Base-by-base conservation (phyloP, 768 basidiomycete species). In the Nidula microcarpa region DNA sequence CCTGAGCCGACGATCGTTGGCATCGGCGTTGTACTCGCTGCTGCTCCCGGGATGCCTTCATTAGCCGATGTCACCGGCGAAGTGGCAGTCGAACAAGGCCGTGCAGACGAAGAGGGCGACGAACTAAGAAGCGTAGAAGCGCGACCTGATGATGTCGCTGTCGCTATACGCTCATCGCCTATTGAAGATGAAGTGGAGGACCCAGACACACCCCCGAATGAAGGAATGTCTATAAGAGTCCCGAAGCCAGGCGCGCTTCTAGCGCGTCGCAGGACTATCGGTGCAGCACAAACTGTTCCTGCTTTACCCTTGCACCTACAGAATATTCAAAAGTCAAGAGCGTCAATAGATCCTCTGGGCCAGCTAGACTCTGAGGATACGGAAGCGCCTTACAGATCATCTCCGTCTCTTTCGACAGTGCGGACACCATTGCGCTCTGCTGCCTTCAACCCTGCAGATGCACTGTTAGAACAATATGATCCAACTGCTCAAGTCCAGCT, bases 21-120 rank as follows among this genome's bases (percentile, higher is more conserved):
- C 5, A 80, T 98, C 53, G 89, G 92, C 37, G 76, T 90, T 53
- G 68, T 96, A 11, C 68, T 94, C 33, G 92, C 92, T 11, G 88
- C 89, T 33, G 74, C 74, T 30, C 86, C 89, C 3, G 93, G 77
- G 6, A 78, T 97, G 79, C 94, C 93, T 1, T 65, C 68, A 17
- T 73, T 98, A 33, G 83, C 86, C 1, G 76, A 82, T n/a, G 69
- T 84, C 3, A 82, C 88, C 66, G 94, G 95, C 4, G 72, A 88
- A 55, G 87, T 96, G 48, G 90, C 92, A 2, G 72, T 98, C 48
- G 93, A 93, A 58, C 96, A 98, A 70, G 95, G 95, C 1, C 78
- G 92, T 14, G 75, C 79, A 49, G 85, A 87, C 55, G 86, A 89
- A 50, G 77, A 79, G n/a, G 75, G 73, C 1, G 66, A 69, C 52